Base-by-base conservation (phyloP, 129 eudicot species). In the Centaurea solstitialis region DNA sequence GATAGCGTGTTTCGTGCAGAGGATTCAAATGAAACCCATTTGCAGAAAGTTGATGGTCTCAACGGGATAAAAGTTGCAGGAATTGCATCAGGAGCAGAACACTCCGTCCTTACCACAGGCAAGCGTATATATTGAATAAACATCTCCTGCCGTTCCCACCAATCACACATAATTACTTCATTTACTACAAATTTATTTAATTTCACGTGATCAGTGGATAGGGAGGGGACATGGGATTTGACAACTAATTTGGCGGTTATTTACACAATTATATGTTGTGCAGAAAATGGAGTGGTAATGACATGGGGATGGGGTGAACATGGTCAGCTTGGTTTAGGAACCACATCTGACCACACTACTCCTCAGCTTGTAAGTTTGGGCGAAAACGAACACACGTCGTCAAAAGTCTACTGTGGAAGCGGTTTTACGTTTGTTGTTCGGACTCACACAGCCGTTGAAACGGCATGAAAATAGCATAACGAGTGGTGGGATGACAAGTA, bases 231-330 rank as follows among this genome's bases (percentile, higher is more conserved):
- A 45, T 12, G 57, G n/a, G 57, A 45, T 45, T 45, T 45, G 17
- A 26, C 30, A 26, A 26, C 30, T 26, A 26, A 26, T 26, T 26
- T 26, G 30, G 30, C 1, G 30, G 30, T 26, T 26, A 21, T 35
- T 59, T 30, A 17, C 24, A 5, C 41, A 40, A 62, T 11, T 2
- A 3, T n/a, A n/a, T n/a, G n/a, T 26, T 71, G 9, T 73, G 86
- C 90, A 95, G 99, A 85, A 28, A 65, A 87, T 82, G 97, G 94
- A 84, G 68, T 50, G 28, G 74, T 95, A 71, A 83, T 93, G 91
- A 86, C 97, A 76, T 92, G 94, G 97, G 99, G 99, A 26, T 95
- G 99, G 99, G 99, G 98, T 24, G 99, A 95, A 85, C 99, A 95
- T 79, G 97, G 99, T 79, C 99, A 95, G 75, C 97, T 95, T 85